A percentile compares a stretch with the other conserved stretches of the same genome.
phyloP scores from a whole-genome alignment of 305 asterid genomes.

The Ajuga reptans region DNA sequence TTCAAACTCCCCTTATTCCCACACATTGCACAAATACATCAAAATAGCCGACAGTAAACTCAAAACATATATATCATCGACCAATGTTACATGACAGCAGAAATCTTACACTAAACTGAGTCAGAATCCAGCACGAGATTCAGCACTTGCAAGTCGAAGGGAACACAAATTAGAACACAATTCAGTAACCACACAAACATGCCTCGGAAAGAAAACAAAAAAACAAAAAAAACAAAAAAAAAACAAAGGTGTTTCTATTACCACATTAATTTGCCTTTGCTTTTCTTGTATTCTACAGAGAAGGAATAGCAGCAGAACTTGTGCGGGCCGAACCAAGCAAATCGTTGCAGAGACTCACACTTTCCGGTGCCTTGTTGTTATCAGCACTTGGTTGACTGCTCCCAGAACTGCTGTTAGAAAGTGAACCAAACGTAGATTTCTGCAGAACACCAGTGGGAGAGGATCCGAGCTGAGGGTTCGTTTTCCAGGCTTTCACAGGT shows the following conservation, averaged over 20 bases:
- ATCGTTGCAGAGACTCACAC: constrained; percentile 17
- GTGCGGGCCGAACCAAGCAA: constrained; percentile 22
- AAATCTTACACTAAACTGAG: constrained; percentile 1
- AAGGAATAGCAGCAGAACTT: constrained; percentile 29
- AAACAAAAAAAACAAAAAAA: too few species aligned
- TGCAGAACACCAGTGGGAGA: constrained; percentile 73
- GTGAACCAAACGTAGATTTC: constrained; percentile 46
- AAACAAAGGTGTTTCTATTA: background rate
- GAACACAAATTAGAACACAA: background rate
- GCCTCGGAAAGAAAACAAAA: background rate
- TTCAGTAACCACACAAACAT: constrained; percentile 7
- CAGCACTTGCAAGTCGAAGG: background rate
- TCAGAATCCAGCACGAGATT: constrained; percentile 6
- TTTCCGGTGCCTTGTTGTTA: constrained; percentile 23
- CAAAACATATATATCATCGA: background rate
- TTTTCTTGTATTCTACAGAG: constrained; percentile 11
- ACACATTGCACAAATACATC: background rate
- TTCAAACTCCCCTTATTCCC: background rate
- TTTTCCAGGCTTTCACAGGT: constrained; percentile 31
- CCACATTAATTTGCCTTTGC: background rate
- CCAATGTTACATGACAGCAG: background rate
- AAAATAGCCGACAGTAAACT: background rate
- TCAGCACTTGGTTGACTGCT: constrained; percentile 32
- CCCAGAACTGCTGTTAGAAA: constrained; percentile 42
- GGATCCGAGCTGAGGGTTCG: constrained; percentile 42